Evolutionary conservation across 768 basidiomycete species (phyloP), one percentile per base, ranked within the genome.

Genomic region (Dentipellis fragilis): DNA sequence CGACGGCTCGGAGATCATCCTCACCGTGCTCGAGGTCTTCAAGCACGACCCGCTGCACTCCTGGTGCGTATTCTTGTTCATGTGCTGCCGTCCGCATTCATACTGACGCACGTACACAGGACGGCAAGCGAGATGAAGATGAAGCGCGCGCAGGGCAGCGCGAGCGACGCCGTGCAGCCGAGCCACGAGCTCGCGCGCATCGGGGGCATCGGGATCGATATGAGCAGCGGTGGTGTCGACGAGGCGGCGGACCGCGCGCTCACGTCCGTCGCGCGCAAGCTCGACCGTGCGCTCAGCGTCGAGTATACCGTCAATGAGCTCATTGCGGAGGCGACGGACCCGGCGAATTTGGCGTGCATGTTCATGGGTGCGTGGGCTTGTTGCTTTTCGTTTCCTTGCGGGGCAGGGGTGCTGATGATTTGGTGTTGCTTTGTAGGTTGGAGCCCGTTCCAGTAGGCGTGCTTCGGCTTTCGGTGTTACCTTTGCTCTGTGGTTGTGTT

Each of bases 11-110:
- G 87, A 85, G 36, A 82, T 95, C 47, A 85, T 99, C 64, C 82
- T 93, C 79, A 97, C 94, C 0, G 88, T 99, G 3, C 76, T 99
- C 38, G 94, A 96, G 64, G 95, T 97, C 12, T 96, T 98, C 81
- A 92, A 89, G 68, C 83, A 95, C 65, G 95, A 99, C 68, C 95
- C 96, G 5, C 77, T 99, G 17, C 89, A 97, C 63, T 85, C 83
- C 34, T 98, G 95, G 94, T 92, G 50, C 37, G 81, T 61, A 9
- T 3, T 10, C 14, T 7, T 12, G n/a, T n/a, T 34, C n/a, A 42
- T 36, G 35, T 12, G 11, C 23, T 58, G 38, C 34, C 49, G 11
- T 19, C 7, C 23, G 11, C 39, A 17, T 55, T 21, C 29, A n/a
- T 14, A 51, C 38, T 47, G 10, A 23, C n/a, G 2, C 10, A 14